phyloP scores from a whole-genome alignment of 2,329 filamentous ascomycete genomes.

The Gaeumannomyces tritici region DNA sequence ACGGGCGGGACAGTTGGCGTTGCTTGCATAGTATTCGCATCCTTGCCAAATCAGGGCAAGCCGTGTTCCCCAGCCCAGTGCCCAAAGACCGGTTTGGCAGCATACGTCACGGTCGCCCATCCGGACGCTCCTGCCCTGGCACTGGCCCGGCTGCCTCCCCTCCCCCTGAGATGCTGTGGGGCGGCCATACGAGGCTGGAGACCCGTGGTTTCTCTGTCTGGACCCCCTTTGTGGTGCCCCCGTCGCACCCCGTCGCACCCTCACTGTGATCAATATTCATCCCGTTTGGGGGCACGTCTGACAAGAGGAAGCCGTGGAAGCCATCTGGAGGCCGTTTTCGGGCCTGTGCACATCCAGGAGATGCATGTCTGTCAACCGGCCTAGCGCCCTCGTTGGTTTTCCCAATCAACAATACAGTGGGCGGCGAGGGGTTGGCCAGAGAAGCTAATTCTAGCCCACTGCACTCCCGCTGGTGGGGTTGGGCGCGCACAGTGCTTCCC shows the following conservation, averaged over 20 bases:
- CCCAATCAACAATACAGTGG: not conserved
- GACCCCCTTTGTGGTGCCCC: no score
- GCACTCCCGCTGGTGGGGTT: no score
- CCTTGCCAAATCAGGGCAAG: not conserved
- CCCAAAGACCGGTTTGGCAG: not conserved
- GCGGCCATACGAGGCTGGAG: not conserved
- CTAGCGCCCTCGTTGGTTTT: not conserved
- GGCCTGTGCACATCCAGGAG: not conserved
- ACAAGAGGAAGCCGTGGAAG: not conserved
- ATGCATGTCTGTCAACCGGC: not conserved
- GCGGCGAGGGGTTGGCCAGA: not conserved
- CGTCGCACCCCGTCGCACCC: no score
- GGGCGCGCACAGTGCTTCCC: not conserved
- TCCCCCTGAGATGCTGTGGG: not conserved
- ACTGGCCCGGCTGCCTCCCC: not conserved
- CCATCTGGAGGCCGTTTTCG: not conserved
- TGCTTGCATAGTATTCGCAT: not conserved
- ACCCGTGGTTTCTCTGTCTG: not conserved
- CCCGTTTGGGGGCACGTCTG: not conserved
- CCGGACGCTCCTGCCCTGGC: not conserved
- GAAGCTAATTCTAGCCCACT: no score
- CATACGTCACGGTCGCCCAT: not conserved
- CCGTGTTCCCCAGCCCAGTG: not conserved
- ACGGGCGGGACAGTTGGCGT: not conserved
- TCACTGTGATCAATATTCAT: not conserved